Percentiles rank a stretch among this genome's conserved stretches.
Evolutionary conservation across 2,329 filamentous ascomycete genomes (phyloP).

Genomic region (Cytospora paraplurivora): DNA sequence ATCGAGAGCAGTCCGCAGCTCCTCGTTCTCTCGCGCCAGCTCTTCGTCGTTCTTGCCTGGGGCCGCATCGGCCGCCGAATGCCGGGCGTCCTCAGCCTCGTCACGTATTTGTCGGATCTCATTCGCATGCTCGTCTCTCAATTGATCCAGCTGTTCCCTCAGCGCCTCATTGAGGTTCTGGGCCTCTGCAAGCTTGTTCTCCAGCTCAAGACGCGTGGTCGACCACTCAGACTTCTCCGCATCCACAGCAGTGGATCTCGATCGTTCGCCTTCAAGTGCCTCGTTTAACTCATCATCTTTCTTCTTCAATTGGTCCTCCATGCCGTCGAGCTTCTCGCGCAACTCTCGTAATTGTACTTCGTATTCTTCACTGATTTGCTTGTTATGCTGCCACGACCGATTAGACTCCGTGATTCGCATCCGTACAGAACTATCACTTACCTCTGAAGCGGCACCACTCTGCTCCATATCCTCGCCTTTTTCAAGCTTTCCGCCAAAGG

Average conservation of each 20-base stretch:
- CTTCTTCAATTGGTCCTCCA: conserved; percentile 68
- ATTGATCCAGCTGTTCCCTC: conserved; percentile 74
- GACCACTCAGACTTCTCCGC: conserved; percentile 72
- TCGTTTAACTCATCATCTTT: conserved; percentile 70
- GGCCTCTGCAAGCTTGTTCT: conserved; percentile 73
- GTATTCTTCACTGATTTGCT: conserved; percentile 76
- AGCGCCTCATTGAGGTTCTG: conserved; percentile 78
- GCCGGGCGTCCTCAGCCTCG: conserved; percentile 59
- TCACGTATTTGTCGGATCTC: conserved; percentile 64
- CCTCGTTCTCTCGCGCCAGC: conserved; percentile 68
- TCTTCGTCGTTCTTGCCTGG: conserved; percentile 49
- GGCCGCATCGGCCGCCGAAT: conserved; percentile 36
- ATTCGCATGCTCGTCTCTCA: conserved; percentile 68
- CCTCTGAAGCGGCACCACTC: conserved; percentile 43
- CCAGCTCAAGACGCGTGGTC: conserved; percentile 65
- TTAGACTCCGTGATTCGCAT: conserved; percentile 1
- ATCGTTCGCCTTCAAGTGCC: conserved; percentile 61
- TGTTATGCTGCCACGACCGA: conserved; percentile 55
- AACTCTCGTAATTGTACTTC: conserved; percentile 75
- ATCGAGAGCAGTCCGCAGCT: conserved; percentile 63
- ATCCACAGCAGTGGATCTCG: conserved; percentile 52
- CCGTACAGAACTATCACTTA: conserved; percentile 30
- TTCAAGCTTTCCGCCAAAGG: conserved; percentile 7
- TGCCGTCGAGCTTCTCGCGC: conserved; percentile 69
- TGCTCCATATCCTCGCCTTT: conserved; percentile 31